Evolutionary conservation across 2,329 filamentous ascomycete species (phyloP), one percentile per base, ranked within the genome.

Genomic region (Ramularia endophylla): DNA sequence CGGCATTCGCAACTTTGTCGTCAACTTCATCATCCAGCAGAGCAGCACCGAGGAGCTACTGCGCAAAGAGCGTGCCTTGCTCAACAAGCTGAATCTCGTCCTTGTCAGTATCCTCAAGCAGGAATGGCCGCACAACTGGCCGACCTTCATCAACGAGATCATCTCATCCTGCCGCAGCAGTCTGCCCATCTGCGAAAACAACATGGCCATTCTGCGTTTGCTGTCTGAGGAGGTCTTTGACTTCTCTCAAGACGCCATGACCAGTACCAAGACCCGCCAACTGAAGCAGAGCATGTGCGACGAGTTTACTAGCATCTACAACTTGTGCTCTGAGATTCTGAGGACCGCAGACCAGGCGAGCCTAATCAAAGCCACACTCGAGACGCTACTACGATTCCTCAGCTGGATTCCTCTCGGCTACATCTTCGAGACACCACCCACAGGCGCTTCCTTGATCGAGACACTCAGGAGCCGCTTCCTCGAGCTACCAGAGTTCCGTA

Each of bases 91-190:
- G 48, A 98, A 98, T 62, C 78, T 98, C 58, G 90, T 97, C 44
- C 83, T 98, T 51, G 87, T 98, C 56, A 95, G 89, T 43, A 90
- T 98, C 50, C 74, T 98, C 61, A 98, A 98, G 75, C 92, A 98
- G 70, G 92, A 98, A 69, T 98, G 92, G 92, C 92, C 92, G 43
- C 90, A 97, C 70, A 94, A 98, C 74, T 98, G 94, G 92, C 92
- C 94, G 8, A 95, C 88, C 15, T 98, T 98, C 68, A 97, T 98
- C 77, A 97, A 97, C 73, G 92, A 98, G 72, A 98, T 98, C 67
- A 88, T 98, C 57, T 85, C 87, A 16, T 90, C 92, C 41, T 97
- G 89, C 69, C 89, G 94, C 64, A 90, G 87, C 54, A 95, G 85
- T 67, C 74, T 98, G 40, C 92, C 90, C 27, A 94, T 98, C 57